Evolutionary conservation across 768 basidiomycete species (phyloP), one percentile per base, ranked within the genome.

Genomic region (Suillus cothurnatus): DNA sequence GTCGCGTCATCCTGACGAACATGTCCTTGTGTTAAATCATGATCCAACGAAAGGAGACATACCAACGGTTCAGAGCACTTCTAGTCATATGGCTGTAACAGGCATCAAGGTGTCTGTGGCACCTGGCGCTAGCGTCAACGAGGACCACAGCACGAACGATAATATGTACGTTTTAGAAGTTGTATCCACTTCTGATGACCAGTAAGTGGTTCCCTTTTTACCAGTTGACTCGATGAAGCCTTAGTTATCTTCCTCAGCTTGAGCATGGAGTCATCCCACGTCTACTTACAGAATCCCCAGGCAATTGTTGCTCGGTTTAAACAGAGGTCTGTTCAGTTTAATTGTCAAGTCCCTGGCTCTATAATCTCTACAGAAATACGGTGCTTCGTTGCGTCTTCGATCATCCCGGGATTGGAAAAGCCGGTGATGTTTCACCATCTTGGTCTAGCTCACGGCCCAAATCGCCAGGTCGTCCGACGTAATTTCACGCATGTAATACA

Each of bases 121-220:
- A 12, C 91, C 91, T 34, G 92, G 89, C 12, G 88, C 88, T 12
- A 85, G 84, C 14, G 81, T 80, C n/a, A 82, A 81, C 28, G 85
- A 83, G 50, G 78, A 81, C 47, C 73, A 59, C 21, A 71, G 69
- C 69, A 84, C 80, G 76, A 88, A 91, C 67, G 81, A 84, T 68
- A 86, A 82, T 58, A 94, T 94, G 88, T 93, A 88, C 73, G 86
- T 92, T 65, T 78, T 94, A 21, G 87, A 93, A 71, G 88, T 90
- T 6, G 85, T 82, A 0, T 71, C 80, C 21, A 81, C 74, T 19
- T 70, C 78, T 36, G 85, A 86, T 55, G 86, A 86, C 69, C 83
- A 80, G 76, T 76, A 71, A 26, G 76, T 63, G 28, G 23, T 34
- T 26, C 32, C 12, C 14, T 28, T 15, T 41, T 43, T 23, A 31